Base-by-base conservation (phyloP, 495 filamentous ascomycete genomes). In the Lophiostoma macrostomum region DNA sequence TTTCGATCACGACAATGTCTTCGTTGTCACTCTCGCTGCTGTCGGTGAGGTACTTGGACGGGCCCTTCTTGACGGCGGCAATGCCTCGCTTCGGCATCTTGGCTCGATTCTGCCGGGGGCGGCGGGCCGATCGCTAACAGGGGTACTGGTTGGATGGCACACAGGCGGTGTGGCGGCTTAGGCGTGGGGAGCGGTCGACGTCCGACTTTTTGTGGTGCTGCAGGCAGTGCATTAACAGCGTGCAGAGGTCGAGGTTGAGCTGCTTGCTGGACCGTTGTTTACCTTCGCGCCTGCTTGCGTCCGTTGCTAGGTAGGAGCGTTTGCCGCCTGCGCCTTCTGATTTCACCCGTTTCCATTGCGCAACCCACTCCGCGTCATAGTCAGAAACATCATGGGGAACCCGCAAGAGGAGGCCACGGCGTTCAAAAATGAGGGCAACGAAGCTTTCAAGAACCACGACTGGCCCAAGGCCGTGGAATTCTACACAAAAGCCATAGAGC, bases 391-490 rank as follows among this genome's bases (percentile, higher is more conserved):
- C 44, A 66, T 50, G 38, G 80, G 79, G 75, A 64, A 75, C 65
- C 69, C 79, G 20, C 45, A 61, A 31, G 80, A 77, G 64, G 83
- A 89, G 67, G 91, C 91, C 42, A 77, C 80, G 53, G 84, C 83
- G 60, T 74, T 94, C 53, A 99, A 99, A 77, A 81, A 89, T 70
- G 81, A 95, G 68, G 93, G 93, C 51, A 99, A 99, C 73, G 85
- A 89, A 64, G 90, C 90, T 32, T 95, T 97, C 70, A 82, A 83
- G 19, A 71, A 79, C 16, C 89, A 95, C 64, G 85, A 97, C 70
- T 99, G 93, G 91, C 75, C 79, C 23, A 76, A 75, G 19, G 93
- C 93, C 2, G 77, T 95, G 28, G 85, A 91, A 19, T 84, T 83
- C 58, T 99, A 99, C 71, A 84, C 81, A 43, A 80, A 91, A 70